These are phyloP conservation scores for Colletotrichum sp. DNA, from an alignment of 2,329 filamentous ascomycete species.

Conservation along the genomic window DNA sequence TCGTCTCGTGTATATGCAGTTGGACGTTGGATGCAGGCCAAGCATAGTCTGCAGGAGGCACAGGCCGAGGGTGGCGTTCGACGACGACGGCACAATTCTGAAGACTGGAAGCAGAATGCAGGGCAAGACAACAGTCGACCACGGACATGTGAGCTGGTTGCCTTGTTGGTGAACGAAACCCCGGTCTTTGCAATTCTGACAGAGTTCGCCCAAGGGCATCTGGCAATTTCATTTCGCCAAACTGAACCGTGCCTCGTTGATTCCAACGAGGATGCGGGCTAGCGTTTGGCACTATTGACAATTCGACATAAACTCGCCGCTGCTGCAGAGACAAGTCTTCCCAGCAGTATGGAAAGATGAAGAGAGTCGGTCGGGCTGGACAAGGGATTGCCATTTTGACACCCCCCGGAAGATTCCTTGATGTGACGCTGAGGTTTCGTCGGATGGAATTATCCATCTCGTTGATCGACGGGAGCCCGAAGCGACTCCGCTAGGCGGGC, in stretches of 20 bases:
- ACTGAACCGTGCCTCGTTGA: not conserved
- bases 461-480: not conserved
- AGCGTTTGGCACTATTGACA: conserved; percentile 4
- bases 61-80: conserved; percentile 11
- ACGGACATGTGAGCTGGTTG: not conserved
- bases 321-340: not conserved
- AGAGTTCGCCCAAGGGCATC: not conserved
- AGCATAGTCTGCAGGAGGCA: conserved; percentile 5
- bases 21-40: conserved; percentile 9
- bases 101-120: not conserved
- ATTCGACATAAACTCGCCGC: not conserved
- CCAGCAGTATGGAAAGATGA: not conserved
- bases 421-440: not conserved
- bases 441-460: not conserved
- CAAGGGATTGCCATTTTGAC: not conserved
- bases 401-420: not conserved
- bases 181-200: not conserved
- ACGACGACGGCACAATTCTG: not conserved
- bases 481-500: not conserved
- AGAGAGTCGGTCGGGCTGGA: not conserved
- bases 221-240: not conserved
- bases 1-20: conserved; percentile 1
- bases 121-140: not conserved
- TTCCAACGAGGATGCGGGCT: not conserved
- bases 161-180: not conserved